These are phyloP conservation scores for Chrysoporthe puriensis DNA, from an alignment of 2,329 filamentous ascomycete species.

Conservation along the genomic window DNA sequence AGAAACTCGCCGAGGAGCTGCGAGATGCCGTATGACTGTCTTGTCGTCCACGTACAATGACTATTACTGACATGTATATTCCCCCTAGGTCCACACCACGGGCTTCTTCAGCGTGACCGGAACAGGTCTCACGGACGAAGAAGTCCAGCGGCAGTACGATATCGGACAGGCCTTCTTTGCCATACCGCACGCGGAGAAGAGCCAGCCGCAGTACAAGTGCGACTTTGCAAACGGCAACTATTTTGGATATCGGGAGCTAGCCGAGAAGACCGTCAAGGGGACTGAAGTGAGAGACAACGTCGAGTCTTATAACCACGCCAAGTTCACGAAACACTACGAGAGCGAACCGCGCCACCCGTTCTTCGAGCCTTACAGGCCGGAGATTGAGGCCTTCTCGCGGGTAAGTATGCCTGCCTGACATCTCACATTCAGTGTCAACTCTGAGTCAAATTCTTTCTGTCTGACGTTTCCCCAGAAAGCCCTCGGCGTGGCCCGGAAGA, in stretches of 20 bases:
- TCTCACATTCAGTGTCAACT: slow-evolving; percentile 32
- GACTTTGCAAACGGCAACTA: slow-evolving; percentile 49
- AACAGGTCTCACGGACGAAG: slow-evolving; percentile 55
- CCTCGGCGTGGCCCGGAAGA: slow-evolving; percentile 37
- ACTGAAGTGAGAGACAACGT: slow-evolving; percentile 49
- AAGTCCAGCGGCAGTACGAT: slow-evolving; percentile 57
- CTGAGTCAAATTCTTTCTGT: slow-evolving; percentile 41
- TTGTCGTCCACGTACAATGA: background rate
- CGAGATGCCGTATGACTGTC: slow-evolving; percentile 47
- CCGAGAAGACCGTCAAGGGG: slow-evolving; percentile 39
- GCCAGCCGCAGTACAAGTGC: slow-evolving; percentile 51
- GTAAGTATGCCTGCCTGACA: slow-evolving; percentile 33
- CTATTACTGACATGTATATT: background rate
- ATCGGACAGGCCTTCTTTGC: slow-evolving; percentile 57
- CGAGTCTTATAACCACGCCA: slow-evolving; percentile 58
- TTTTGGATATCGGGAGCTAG: slow-evolving; percentile 44
- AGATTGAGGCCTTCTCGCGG: slow-evolving; percentile 55
- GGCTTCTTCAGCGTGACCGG: slow-evolving; percentile 61
- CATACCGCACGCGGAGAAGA: slow-evolving; percentile 49
- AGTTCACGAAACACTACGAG: slow-evolving; percentile 48
- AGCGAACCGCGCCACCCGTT: slow-evolving; percentile 42
- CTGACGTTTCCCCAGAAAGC: slow-evolving; percentile 36
- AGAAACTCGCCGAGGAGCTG: slow-evolving; percentile 54
- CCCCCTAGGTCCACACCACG: slow-evolving; percentile 34
- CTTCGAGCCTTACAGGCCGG: slow-evolving; percentile 44